Percentiles rank a stretch among this genome's conserved stretches.
Conservation (phyloP, 768 basidiomycete genomes). For the Cystobasidium tubakii region DNA sequence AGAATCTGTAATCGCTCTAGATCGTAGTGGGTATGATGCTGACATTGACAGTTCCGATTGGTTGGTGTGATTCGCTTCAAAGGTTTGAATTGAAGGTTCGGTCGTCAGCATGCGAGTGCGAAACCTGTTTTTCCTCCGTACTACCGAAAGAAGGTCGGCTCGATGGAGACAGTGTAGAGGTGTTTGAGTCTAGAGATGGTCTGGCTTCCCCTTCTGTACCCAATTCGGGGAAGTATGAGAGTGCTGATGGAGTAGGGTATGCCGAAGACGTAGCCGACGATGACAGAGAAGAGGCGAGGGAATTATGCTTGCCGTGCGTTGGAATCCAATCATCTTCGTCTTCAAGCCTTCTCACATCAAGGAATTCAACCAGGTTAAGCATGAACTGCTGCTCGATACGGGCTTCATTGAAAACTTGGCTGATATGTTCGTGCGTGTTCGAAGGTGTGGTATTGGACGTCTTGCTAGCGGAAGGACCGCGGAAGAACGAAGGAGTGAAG, state of each 20-base stretch:
- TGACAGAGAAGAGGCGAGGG: neutral
- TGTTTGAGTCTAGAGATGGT: neutral
- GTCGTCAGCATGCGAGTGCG: neutral
- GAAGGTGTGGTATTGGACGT: neutral
- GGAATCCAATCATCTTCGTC: conserved; percentile 36
- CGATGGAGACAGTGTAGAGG: neutral
- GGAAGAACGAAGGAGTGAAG: conserved; percentile 4
- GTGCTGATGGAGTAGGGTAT: neutral
- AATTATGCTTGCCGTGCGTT: conserved; percentile 8
- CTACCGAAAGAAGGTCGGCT: neutral
- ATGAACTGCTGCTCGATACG: conserved; percentile 30
- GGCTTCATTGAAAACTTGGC: conserved; percentile 24
- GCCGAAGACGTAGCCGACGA: conserved; percentile 5
- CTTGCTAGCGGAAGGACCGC: neutral
- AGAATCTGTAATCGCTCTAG: neutral
- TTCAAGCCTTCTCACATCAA: conserved; percentile 12
- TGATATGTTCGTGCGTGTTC: neutral
- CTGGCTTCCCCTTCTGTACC: neutral
- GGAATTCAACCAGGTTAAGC: conserved; percentile 22
- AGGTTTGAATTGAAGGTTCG: neutral
- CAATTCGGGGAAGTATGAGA: neutral
- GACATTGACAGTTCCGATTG: neutral
- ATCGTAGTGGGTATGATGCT: neutral
- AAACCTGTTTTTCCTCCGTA: neutral
- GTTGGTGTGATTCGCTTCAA: neutral